phyloP scores from a whole-genome alignment of 768 basidiomycete species.

The Suillus discolor region DNA sequence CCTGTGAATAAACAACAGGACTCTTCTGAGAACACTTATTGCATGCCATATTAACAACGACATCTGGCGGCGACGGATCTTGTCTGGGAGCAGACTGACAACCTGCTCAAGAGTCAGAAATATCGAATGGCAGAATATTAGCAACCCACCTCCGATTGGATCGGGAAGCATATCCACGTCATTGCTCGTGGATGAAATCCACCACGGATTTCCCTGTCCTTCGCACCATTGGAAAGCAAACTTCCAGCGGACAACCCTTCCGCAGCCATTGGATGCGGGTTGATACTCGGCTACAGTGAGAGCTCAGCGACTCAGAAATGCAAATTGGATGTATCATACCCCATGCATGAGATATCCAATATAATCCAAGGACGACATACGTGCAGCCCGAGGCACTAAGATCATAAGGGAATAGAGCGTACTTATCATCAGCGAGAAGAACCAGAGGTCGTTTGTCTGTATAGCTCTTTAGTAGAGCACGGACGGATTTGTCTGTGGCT shows the following conservation, averaged over 20 bases:
- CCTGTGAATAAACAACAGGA: slow-evolving; percentile 54
- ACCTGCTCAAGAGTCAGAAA: neutral
- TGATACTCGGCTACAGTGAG: slow-evolving; percentile 58
- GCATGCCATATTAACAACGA: slow-evolving; percentile 33
- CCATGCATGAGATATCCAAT: slow-evolving; percentile 70
- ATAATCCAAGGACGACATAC: slow-evolving; percentile 59
- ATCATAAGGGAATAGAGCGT: slow-evolving; percentile 72
- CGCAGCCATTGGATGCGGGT: slow-evolving; percentile 44
- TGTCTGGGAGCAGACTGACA: neutral
- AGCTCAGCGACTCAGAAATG: slow-evolving; percentile 20
- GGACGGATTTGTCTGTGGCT: slow-evolving; percentile 69
- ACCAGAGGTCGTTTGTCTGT: slow-evolving; percentile 59
- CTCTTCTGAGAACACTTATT: slow-evolving; percentile 44
- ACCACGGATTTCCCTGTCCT: slow-evolving; percentile 63
- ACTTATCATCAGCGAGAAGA: slow-evolving; percentile 75
- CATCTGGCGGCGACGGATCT: neutral
- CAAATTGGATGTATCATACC: slow-evolving; percentile 13
- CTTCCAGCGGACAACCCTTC: slow-evolving; percentile 73
- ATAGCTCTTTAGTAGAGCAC: slow-evolving; percentile 64
- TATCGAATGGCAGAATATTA: no score
- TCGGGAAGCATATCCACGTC: neutral
- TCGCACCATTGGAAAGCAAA: slow-evolving; percentile 87
- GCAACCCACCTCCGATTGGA: neutral
- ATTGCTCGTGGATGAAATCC: slow-evolving; percentile 28
- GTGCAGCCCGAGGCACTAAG: slow-evolving; percentile 50